Evolutionary conservation across 192 early-diverging fungal species (phyloP).

Genomic region (Rhizophagus clarus): DNA sequence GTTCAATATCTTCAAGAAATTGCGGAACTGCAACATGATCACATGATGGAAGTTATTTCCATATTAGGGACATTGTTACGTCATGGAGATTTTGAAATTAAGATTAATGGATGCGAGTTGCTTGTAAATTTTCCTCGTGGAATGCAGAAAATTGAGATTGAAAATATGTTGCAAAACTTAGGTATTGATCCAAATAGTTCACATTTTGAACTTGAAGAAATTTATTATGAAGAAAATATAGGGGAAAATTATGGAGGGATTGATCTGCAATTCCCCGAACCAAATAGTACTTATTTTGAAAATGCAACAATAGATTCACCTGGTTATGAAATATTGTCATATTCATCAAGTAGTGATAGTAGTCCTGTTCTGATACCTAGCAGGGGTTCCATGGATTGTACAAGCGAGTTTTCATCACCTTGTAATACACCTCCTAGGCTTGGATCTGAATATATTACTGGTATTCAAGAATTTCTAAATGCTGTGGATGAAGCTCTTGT

Average conservation of each 20-base stretch:
- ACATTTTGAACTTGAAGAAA: not conserved
- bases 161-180: not conserved
- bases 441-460: not conserved
- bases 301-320: not conserved
- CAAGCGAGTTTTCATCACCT: not conserved
- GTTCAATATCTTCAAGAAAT: slow-evolving; percentile 4
- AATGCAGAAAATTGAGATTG: not conserved
- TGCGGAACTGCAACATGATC: slow-evolving; percentile 11
- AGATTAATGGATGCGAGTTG: slow-evolving; percentile 5
- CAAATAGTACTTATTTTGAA: not conserved
- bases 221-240: not conserved
- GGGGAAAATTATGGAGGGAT: not conserved
- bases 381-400: not conserved
- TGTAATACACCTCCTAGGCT: not conserved
- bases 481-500: not conserved
- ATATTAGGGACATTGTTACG: not conserved
- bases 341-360: not conserved
- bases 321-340: not conserved
- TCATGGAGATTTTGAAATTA: not conserved
- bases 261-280: not conserved
- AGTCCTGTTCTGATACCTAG: not conserved
- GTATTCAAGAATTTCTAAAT: slow-evolving; percentile 1
- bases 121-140: slow-evolving; percentile 6
- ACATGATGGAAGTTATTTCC: slow-evolving; percentile 14
- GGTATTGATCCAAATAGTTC: not conserved